Percentiles rank a stretch among this genome's conserved stretches.
phyloP scores from a whole-genome alignment of 1,284 basidiomycete species.

The Agroathelia rolfsii region DNA sequence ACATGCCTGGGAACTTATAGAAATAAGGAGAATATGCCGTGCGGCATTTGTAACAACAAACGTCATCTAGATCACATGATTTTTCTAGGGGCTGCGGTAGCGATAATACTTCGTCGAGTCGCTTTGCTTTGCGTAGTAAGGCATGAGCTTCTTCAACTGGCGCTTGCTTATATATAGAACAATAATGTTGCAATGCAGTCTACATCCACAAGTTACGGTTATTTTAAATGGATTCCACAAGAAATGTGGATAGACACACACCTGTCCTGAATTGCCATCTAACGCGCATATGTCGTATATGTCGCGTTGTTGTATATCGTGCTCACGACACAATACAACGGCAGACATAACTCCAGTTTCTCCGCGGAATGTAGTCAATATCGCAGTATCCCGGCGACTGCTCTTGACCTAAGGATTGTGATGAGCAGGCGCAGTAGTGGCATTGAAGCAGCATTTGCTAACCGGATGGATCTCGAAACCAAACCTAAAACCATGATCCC shows the following conservation, averaged over 20 bases:
- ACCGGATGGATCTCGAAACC: slow-evolving; percentile 86
- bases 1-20: too few relatives aligned
- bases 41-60: slow-evolving; percentile 22
- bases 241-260: slow-evolving; percentile 21
- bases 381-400: slow-evolving; percentile 54
- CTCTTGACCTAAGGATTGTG: slow-evolving; percentile 52
- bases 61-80: too few relatives aligned
- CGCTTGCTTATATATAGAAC: slow-evolving; percentile 75
- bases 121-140: slow-evolving; percentile 75
- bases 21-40: slow-evolving; percentile 33
- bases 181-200: slow-evolving; percentile 84
- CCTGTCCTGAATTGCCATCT: slow-evolving; percentile 75
- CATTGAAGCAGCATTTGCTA: slow-evolving; percentile 21
- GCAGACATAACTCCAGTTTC: slow-evolving; percentile 77
- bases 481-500: slow-evolving; percentile 72
- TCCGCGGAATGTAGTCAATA: slow-evolving; percentile 77
- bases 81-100: slow-evolving; percentile 14
- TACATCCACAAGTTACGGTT: slow-evolving; percentile 19
- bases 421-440: slow-evolving; percentile 8
- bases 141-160: slow-evolving; percentile 62
- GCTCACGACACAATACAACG: slow-evolving; percentile 75
- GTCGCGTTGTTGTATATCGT: slow-evolving; percentile 55
- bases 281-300: slow-evolving; percentile 79
- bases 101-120: slow-evolving; percentile 69
- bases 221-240: not conserved